A percentile compares a stretch with the other conserved stretches of the same genome.
phyloP scores from a whole-genome alignment of 768 basidiomycete species.

The Boletus sp. region DNA sequence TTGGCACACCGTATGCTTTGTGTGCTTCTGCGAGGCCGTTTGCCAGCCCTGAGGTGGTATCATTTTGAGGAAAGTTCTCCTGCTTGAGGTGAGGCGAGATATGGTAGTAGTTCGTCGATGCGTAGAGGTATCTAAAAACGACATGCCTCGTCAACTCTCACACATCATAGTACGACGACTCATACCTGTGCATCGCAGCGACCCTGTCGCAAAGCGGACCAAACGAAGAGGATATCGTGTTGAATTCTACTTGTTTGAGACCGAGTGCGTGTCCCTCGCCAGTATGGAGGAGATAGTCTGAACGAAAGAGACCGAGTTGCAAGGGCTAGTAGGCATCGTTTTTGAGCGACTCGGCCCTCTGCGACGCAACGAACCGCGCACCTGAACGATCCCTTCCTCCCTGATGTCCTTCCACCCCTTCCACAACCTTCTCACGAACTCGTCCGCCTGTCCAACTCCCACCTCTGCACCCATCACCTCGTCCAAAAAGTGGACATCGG shows the following conservation, averaged over 20 bases:
- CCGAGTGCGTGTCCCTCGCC: conserved; percentile 33
- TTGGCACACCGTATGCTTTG: conserved; percentile 58
- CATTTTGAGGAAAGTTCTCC: conserved; percentile 70
- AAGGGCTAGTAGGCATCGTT: conserved; percentile 53
- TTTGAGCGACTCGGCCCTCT: conserved; percentile 1
- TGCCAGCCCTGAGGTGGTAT: conserved; percentile 66
- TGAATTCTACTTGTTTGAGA: conserved; percentile 97
- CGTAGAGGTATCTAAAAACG: conserved; percentile 59
- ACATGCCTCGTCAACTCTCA: neutral
- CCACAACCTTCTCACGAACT: conserved; percentile 87
- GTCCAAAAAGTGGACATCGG: conserved; percentile 79
- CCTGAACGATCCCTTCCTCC: conserved; percentile 60
- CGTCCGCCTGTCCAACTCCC: conserved; percentile 81
- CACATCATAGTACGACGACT: neutral
- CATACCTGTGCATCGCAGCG: conserved; percentile 81
- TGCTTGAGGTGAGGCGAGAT: conserved; percentile 50
- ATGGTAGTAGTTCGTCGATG: conserved; percentile 66
- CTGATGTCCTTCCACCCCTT: conserved; percentile 76
- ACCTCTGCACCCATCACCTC: conserved; percentile 74
- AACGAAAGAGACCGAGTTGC: conserved; percentile 89
- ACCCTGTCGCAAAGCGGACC: conserved; percentile 70
- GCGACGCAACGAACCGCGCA: conserved; percentile 17
- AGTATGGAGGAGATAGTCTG: conserved; percentile 88
- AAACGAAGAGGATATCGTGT: conserved; percentile 93
- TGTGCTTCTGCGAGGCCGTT: conserved; percentile 81